phyloP scores from a whole-genome alignment of 345 rosid species.

The Cardiospermum halicacabum region DNA sequence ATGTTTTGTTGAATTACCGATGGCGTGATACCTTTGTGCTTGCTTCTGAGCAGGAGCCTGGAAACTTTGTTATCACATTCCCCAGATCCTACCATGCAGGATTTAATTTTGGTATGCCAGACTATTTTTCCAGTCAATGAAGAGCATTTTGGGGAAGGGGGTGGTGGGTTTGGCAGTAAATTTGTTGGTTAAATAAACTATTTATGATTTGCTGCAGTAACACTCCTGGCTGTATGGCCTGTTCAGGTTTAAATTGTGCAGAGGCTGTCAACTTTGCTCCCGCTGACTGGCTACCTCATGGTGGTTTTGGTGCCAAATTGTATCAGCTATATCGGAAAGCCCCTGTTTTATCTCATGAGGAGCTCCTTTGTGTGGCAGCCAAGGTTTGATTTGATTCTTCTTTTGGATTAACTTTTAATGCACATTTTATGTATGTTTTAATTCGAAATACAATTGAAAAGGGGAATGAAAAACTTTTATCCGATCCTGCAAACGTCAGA shows the following conservation, averaged over 20 bases:
- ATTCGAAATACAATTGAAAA: slow-evolving; percentile 1
- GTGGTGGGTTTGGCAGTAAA: neutral
- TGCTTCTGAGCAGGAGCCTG: slow-evolving; percentile 72
- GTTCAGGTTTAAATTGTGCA: slow-evolving; percentile 90
- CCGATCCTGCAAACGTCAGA: neutral
- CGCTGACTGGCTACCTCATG: slow-evolving; percentile 98
- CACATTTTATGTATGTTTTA: neutral
- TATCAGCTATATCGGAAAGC: slow-evolving; percentile 79
- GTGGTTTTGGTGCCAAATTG: slow-evolving; percentile 74
- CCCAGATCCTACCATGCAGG: slow-evolving; percentile 95
- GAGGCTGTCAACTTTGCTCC: slow-evolving; percentile 99
- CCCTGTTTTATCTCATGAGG: slow-evolving; percentile 90
- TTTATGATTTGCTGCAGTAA: neutral
- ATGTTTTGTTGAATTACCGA: too few relatives aligned
- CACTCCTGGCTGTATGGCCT: slow-evolving; percentile 12
- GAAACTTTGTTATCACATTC: slow-evolving; percentile 92
- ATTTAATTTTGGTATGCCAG: slow-evolving; percentile 82
- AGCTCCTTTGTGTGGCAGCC: slow-evolving; percentile 93
- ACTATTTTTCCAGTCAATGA: slow-evolving; percentile 13
- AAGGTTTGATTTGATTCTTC: too few relatives aligned
- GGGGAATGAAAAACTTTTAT: neutral
- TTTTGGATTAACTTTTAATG: too few relatives aligned
- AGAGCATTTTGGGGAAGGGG: slow-evolving; percentile 4
- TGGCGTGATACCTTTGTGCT: slow-evolving; percentile 13
- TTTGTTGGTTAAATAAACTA: neutral